A percentile compares a stretch with the other conserved stretches of the same genome.
These are phyloP conservation scores for Tagetes patula DNA, from an alignment of 129 eudicot species.

Conservation along the genomic window DNA sequence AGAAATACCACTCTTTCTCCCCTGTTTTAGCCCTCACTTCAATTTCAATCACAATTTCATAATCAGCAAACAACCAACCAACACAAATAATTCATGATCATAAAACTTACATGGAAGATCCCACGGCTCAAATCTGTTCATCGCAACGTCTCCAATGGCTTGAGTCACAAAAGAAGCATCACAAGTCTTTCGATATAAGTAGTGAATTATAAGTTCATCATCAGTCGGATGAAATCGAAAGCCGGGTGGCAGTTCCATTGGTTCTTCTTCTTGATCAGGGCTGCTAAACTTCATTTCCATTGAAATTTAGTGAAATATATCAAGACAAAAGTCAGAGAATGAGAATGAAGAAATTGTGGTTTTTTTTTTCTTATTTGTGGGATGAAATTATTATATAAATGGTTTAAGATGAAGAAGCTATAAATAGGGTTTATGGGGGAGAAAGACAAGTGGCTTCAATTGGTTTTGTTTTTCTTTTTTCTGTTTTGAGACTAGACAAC, in stretches of 20 bases:
- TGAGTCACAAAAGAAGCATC: constrained; percentile 41
- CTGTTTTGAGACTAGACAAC: constrained; percentile 27
- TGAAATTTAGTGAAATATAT: background rate
- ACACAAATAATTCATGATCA: background rate
- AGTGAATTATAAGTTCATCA: constrained; percentile 76
- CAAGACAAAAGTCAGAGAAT: no score
- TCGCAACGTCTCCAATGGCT: constrained; percentile 79
- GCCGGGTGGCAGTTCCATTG: constrained; percentile 68
- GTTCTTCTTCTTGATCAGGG: constrained; percentile 34
- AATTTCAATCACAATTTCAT: constrained; percentile 10
- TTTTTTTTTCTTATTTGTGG: background rate
- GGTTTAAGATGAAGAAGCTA: constrained; percentile 41
- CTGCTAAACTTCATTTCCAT: constrained; percentile 20
- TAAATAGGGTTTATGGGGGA: constrained; percentile 46
- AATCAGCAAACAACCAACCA: constrained; percentile 16
- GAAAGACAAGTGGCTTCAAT: constrained; percentile 45
- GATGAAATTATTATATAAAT: background rate
- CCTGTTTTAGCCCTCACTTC: constrained; percentile 80
- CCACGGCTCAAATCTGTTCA: constrained; percentile 91
- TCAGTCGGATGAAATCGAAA: constrained; percentile 84
- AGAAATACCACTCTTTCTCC: constrained; percentile 91
- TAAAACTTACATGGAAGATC: constrained; percentile 69
- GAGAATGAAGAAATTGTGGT: background rate
- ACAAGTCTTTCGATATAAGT: constrained; percentile 49
- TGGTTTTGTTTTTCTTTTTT: constrained; percentile 21